Conservation (phyloP, 1,284 basidiomycete species). For the Sporisorium sorghi region DNA sequence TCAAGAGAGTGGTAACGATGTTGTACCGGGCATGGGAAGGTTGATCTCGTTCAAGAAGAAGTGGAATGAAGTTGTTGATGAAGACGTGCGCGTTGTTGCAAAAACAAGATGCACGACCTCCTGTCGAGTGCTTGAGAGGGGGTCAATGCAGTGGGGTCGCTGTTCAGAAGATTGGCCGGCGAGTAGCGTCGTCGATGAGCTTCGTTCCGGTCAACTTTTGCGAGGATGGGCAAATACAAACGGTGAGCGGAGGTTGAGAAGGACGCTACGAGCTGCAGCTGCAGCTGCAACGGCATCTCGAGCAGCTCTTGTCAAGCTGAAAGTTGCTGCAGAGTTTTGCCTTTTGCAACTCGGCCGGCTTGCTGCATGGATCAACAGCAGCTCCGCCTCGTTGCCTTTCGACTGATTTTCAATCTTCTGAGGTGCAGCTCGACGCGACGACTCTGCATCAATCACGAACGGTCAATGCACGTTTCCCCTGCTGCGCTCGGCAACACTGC, state of each 20-base stretch:
- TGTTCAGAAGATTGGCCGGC: not conserved
- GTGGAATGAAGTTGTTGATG: not conserved
- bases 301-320: not conserved
- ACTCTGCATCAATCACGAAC: too few species aligned
- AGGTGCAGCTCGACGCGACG: not conserved
- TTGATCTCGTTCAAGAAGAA: not conserved
- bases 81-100: not conserved
- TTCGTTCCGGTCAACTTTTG: not conserved
- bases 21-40: slow-evolving; percentile 1
- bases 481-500: not conserved
- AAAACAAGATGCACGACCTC: not conserved
- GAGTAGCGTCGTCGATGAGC: too few species aligned
- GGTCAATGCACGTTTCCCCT: not conserved
- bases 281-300: not conserved
- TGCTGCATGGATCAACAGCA: slow-evolving; percentile 7
- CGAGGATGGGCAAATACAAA: too few species aligned
- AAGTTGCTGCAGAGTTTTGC: slow-evolving; percentile 17
- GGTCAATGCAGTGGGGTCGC: not conserved
- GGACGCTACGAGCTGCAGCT: not conserved
- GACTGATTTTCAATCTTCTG: not conserved
- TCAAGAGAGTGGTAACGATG: not conserved
- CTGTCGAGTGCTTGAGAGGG: not conserved
- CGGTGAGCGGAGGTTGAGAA: not conserved
- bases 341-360: not conserved
- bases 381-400: not conserved